phyloP scores from a whole-genome alignment of 768 basidiomycete species.

The Rhodotorula paludigena region DNA sequence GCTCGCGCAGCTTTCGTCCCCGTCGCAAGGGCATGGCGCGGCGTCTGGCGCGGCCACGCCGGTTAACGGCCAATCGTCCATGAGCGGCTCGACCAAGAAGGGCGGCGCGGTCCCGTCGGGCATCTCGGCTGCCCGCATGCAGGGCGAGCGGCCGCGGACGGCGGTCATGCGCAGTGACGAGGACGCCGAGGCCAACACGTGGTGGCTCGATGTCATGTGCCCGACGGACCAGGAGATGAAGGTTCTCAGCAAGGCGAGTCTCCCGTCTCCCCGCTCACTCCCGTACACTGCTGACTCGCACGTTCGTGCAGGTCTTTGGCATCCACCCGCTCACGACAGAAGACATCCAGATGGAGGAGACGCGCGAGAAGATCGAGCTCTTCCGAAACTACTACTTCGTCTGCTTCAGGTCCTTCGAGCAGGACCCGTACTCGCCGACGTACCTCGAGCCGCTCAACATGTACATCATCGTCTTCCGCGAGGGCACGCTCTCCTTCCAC shows the following conservation, averaged over 20 bases:
- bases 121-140: constrained; percentile 23
- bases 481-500: constrained; percentile 94
- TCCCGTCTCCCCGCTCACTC: not conserved
- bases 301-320: constrained; percentile 68
- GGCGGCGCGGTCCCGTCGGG: constrained; percentile 29
- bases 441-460: constrained; percentile 97
- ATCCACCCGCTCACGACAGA: constrained; percentile 98
- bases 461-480: constrained; percentile 98
- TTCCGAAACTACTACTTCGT: constrained; percentile 98
- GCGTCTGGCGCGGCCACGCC: constrained; percentile 29
- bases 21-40: constrained; percentile 8
- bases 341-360: constrained; percentile 99
- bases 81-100: constrained; percentile 2
- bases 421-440: constrained; percentile 94
- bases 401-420: constrained; percentile 98
- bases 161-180: constrained; percentile 47
- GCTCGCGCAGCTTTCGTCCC: constrained; percentile 11
- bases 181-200: constrained; percentile 68
- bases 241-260: constrained; percentile 75
- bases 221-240: constrained; percentile 99
- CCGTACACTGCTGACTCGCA: constrained; percentile 6
- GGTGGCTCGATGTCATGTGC: constrained; percentile 92
- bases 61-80: constrained; percentile 17
- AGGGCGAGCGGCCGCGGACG: constrained; percentile 7
- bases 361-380: constrained; percentile 98